Evolutionary conservation across 2,329 filamentous ascomycete genomes (phyloP).

Genomic region (Pestalotiopsis sp.): DNA sequence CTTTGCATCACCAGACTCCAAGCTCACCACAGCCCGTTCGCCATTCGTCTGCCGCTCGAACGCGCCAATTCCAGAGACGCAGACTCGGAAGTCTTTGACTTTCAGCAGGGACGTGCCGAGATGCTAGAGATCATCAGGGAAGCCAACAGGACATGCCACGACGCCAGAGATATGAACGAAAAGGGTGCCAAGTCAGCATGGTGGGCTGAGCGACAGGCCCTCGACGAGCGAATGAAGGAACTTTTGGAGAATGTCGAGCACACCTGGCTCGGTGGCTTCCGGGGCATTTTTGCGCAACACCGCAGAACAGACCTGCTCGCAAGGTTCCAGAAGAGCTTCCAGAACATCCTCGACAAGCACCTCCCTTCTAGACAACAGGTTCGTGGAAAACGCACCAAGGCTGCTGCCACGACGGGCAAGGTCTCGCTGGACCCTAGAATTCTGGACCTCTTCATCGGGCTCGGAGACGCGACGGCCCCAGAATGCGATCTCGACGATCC

Average conservation of each 20-base stretch:
- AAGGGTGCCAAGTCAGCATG: constrained; percentile 80
- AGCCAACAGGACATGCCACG: constrained; percentile 84
- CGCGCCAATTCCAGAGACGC: constrained; percentile 79
- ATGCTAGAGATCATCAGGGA: constrained; percentile 79
- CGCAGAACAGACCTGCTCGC: constrained; percentile 66
- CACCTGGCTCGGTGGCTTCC: constrained; percentile 94
- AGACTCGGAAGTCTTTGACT: constrained; percentile 79
- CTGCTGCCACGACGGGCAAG: constrained; percentile 33
- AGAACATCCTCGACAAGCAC: constrained; percentile 78
- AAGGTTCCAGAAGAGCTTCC: constrained; percentile 77
- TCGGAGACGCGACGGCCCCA: constrained; percentile 72
- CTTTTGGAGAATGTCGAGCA: constrained; percentile 86
- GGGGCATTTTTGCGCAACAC: constrained; percentile 85
- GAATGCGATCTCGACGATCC: constrained; percentile 81
- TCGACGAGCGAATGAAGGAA: constrained; percentile 77
- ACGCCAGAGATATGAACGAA: constrained; percentile 67
- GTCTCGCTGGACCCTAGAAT: constrained; percentile 63
- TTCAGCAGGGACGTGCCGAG: constrained; percentile 77
- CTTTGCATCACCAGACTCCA: constrained; percentile 88
- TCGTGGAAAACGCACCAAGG: constrained; percentile 55
- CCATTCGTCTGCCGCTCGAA: constrained; percentile 83
- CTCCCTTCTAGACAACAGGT: constrained; percentile 78
- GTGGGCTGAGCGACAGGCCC: constrained; percentile 83
- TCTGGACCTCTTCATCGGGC: constrained; percentile 83
- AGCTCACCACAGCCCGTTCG: constrained; percentile 75